phyloP scores from a whole-genome alignment of 805 yeast species.

The Yueomyces sinensis region DNA sequence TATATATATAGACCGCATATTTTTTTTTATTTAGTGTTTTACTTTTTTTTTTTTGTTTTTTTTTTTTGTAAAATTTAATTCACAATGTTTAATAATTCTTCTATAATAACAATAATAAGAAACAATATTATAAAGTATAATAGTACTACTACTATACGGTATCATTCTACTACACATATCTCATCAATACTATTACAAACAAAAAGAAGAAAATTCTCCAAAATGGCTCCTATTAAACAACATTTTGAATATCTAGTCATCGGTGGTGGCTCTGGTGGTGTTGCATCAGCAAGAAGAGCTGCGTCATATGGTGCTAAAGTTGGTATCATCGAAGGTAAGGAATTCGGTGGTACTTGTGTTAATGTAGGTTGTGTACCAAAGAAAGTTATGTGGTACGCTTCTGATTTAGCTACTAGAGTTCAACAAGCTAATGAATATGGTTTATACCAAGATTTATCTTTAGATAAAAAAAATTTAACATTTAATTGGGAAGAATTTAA shows the following conservation, averaged over 20 bases:
- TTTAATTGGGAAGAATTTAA: conserved; percentile 80
- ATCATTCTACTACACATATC: too few relatives aligned
- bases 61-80: too few relatives aligned
- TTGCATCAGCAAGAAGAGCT: conserved; percentile 95
- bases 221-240: conserved; percentile 43
- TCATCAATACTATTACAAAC: not conserved
- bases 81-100: too few relatives aligned
- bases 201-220: conserved; percentile 7
- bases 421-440: conserved; percentile 76
- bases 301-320: conserved; percentile 88
- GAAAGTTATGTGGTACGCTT: conserved; percentile 97
- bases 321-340: conserved; percentile 64
- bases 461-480: conserved; percentile 36
- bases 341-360: conserved; percentile 96
- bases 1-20: too few relatives aligned
- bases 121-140: too few relatives aligned
- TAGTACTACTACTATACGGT: too few relatives aligned
- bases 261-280: conserved; percentile 99
- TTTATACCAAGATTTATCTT: conserved; percentile 43
- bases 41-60: too few relatives aligned
- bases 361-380: conserved; percentile 99
- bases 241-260: conserved; percentile 81
- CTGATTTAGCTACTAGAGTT: conserved; percentile 70
- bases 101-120: too few relatives aligned
- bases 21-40: too few relatives aligned